Evolutionary conservation across 371 early-diverging fungal species (phyloP).

Genomic region (Mortierella sp.): DNA sequence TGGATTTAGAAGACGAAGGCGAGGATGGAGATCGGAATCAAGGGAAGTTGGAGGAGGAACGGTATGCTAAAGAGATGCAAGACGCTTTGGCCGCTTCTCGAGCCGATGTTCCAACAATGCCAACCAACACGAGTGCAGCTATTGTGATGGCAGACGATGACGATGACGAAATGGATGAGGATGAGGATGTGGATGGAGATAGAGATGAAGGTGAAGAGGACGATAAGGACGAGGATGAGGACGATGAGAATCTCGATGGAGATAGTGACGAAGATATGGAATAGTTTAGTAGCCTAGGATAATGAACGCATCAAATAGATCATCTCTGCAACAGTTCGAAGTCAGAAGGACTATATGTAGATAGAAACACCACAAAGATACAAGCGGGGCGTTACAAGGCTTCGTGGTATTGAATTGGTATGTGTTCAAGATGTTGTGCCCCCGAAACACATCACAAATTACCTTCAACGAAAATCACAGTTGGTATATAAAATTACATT

Average conservation of each 20-base stretch:
- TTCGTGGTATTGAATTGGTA: no score
- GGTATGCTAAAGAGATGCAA: slow-evolving; percentile 38
- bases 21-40: slow-evolving; percentile 23
- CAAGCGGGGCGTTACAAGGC: no score
- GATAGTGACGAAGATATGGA: slow-evolving; percentile 50
- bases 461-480: no score
- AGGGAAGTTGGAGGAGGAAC: slow-evolving; percentile 35
- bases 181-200: slow-evolving; percentile 6
- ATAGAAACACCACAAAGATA: no score
- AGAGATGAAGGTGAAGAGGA: slow-evolving; percentile 6
- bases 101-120: slow-evolving; percentile 12
- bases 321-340: no score
- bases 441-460: no score
- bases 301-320: no score
- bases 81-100: slow-evolving; percentile 37
- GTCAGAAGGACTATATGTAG: no score
- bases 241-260: slow-evolving; percentile 16
- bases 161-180: not conserved
- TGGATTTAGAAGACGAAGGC: slow-evolving; percentile 22
- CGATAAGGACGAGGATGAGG: slow-evolving; percentile 18
- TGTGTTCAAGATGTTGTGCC: no score
- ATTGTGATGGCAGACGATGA: slow-evolving; percentile 11
- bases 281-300: slow-evolving; percentile 6
- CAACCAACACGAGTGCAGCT: slow-evolving; percentile 7
- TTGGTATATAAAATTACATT: no score